A percentile compares a stretch with the other conserved stretches of the same genome.
Evolutionary conservation across 2,329 filamentous ascomycete genomes (phyloP).

Genomic region (Zymoseptoria crescenta): DNA sequence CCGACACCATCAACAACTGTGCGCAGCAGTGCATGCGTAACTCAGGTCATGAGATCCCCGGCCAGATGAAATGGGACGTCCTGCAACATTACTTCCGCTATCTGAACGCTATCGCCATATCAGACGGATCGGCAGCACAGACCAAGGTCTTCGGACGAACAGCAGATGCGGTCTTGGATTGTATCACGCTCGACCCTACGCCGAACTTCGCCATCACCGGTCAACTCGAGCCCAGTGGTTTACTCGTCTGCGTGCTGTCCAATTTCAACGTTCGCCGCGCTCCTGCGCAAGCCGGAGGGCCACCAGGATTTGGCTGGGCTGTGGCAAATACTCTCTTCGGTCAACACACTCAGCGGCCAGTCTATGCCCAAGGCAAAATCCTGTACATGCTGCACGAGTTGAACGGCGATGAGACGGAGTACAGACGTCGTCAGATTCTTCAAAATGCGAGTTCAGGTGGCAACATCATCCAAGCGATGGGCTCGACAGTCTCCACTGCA

Average conservation of each 20-base stretch:
- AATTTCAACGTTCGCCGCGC: not conserved
- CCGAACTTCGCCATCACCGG: not conserved
- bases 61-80: not conserved
- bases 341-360: not conserved
- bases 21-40: not conserved
- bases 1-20: not conserved
- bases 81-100: not conserved
- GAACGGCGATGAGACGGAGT: not conserved
- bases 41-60: not conserved
- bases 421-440: not conserved
- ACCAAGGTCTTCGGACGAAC: not conserved
- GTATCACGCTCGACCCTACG: not conserved
- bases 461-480: no score
- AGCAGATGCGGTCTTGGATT: not conserved
- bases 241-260: not conserved
- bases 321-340: not conserved
- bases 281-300: not conserved
- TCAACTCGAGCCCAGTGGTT: not conserved
- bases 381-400: not conserved
- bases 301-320: not conserved
- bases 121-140: not conserved
- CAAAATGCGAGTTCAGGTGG: no score
- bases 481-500: no score
- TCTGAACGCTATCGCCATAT: not conserved
- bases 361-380: not conserved